Evolutionary conservation across 2,329 filamentous ascomycete species (phyloP), one percentile per base, ranked within the genome.

Genomic region (Verticillium isaacii): DNA sequence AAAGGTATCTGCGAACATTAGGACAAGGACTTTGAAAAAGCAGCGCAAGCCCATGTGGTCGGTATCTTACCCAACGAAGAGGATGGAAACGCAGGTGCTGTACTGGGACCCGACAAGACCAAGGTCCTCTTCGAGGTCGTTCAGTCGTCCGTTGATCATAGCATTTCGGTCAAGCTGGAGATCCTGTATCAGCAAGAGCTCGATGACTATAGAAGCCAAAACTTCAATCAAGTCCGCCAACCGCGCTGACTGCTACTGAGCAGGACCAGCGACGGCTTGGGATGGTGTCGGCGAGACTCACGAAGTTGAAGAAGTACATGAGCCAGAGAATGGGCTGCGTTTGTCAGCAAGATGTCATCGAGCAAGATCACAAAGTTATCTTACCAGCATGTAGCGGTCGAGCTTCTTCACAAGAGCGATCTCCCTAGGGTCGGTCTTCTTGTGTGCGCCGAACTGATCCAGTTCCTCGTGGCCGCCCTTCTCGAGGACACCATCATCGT

Each of bases 371-470:
- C 29, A 2, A 37, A 6, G 19, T 3, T 5, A 19, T 19, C 65
- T 41, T 59, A 70, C 68, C 62, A 75, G 71, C 29, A 75, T 74
- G 64, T 70, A 73, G 50, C 67, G 60, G 64, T 75, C 74, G 4
- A 76, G 67, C 63, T 73, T 75, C 57, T 68, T 70, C 17, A 76
- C 73, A 15, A 76, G 64, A 5, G 70, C 70, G 62, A 75, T 75
- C 57, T 76, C 73, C 37, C 64, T 73, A 2, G 75, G 75, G 57
- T 77, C 74, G 3, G 74, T 76, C 67, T 77, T 77, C 59, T 72
- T 71, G 59, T 72, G 69, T 6, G 75, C 74, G 32, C 75, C 75
- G 8, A 74, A 76, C 66, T 77, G 75, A 60, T 77, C 75, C 11
- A 66, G 60, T 19, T 66, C 67, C n/a, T 66, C 66, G 15, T 60